These are phyloP conservation scores for Aspergillus novofumigatus DNA, from an alignment of 2,329 filamentous ascomycete genomes.

Conservation along the genomic window DNA sequence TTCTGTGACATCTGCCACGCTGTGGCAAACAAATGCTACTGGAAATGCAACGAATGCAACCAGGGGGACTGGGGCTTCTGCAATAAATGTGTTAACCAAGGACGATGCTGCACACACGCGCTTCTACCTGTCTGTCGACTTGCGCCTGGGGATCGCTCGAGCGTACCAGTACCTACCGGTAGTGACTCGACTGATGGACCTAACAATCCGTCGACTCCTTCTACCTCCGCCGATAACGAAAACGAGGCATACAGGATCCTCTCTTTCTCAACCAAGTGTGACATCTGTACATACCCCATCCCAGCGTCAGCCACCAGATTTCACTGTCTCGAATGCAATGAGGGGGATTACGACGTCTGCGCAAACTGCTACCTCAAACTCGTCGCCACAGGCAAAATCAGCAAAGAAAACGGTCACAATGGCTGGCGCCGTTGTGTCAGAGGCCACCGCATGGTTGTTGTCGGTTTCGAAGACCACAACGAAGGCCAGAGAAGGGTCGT, in stretches of 20 bases:
- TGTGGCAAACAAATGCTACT: conserved; percentile 79
- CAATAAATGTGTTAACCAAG: conserved; percentile 79
- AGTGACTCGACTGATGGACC: conserved; percentile 17
- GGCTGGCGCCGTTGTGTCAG: conserved; percentile 81
- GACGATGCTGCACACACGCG: conserved; percentile 74
- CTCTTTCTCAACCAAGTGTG: conserved; percentile 70
- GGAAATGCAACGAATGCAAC: conserved; percentile 84
- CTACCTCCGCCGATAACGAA: conserved; percentile 29
- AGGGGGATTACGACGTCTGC: conserved; percentile 87
- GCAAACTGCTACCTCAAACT: conserved; percentile 69
- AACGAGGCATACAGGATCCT: conserved; percentile 60
- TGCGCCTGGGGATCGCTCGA: conserved; percentile 31
- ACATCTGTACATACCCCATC: conserved; percentile 71
- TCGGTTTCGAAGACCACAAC: conserved; percentile 68
- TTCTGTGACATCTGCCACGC: conserved; percentile 76
- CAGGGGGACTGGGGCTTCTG: conserved; percentile 95
- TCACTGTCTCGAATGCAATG: conserved; percentile 73
- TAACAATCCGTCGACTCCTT: conserved; percentile 25
- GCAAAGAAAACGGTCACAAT: conserved; percentile 67
- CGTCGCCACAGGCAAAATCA: conserved; percentile 61
- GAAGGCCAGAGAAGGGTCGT: conserved; percentile 66
- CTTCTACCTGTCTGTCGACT: conserved; percentile 69
- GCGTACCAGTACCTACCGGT: conserved; percentile 6
- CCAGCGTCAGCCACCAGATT: conserved; percentile 65
- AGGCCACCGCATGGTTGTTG: conserved; percentile 78